phyloP scores from a whole-genome alignment of 352 stramenopile genomes.

The Pythium volutum region DNA sequence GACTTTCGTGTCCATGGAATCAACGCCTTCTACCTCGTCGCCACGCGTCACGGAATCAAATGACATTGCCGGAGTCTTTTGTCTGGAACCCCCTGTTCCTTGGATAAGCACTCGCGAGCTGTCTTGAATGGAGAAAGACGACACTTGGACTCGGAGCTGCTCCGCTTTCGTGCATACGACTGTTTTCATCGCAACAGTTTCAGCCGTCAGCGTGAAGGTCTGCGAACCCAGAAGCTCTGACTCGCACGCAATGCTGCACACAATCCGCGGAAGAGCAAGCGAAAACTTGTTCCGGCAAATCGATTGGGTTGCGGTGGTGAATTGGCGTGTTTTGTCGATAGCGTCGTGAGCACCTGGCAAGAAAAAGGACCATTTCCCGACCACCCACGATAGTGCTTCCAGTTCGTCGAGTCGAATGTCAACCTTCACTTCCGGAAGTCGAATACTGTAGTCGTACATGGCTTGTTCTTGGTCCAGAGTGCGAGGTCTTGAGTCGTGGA shows the following conservation, averaged over 20 bases:
- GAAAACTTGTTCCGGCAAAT: constrained; percentile 9
- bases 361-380: constrained; percentile 82
- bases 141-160: constrained; percentile 14
- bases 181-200: constrained; percentile 27
- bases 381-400: constrained; percentile 58
- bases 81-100: constrained; percentile 33
- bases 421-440: constrained; percentile 42
- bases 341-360: constrained; percentile 27
- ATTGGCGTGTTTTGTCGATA: background rate
- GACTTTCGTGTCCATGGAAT: constrained; percentile 12
- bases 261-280: constrained; percentile 9
- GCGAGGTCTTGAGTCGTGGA: constrained; percentile 3
- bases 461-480: constrained; percentile 32
- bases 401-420: constrained; percentile 56
- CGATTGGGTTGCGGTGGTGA: background rate
- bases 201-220: constrained; percentile 26
- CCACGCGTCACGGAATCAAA: constrained; percentile 16
- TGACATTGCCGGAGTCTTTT: constrained; percentile 40
- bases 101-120: constrained; percentile 32
- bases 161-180: constrained; percentile 16
- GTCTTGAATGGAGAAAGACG: constrained; percentile 32
- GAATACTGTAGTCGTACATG: constrained; percentile 71
- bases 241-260: constrained; percentile 8
- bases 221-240: constrained; percentile 1
- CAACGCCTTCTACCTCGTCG: background rate